phyloP scores from a whole-genome alignment of 2,329 filamentous ascomycete species.

The Arthrobotrys iridis region DNA sequence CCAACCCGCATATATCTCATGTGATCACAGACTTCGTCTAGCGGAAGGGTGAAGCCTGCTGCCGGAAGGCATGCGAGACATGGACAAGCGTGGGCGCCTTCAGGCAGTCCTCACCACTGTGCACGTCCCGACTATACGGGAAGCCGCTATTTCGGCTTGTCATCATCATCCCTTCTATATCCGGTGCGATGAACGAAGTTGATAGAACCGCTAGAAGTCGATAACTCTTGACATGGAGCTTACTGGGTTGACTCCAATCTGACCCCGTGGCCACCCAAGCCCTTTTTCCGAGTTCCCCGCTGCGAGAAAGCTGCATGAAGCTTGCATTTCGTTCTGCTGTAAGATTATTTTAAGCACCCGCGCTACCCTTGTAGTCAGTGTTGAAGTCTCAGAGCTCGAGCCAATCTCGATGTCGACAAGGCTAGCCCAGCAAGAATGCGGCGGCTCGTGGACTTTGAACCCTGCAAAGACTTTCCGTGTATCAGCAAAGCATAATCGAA shows the following conservation, averaged over 20 bases:
- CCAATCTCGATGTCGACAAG: slow-evolving; percentile 34
- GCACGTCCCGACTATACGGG: not conserved
- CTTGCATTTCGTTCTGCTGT: slow-evolving; percentile 16
- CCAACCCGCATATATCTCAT: slow-evolving; percentile 33
- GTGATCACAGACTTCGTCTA: slow-evolving; percentile 27
- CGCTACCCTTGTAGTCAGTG: slow-evolving; percentile 21
- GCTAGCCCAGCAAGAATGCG: slow-evolving; percentile 10
- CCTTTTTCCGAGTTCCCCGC: slow-evolving; percentile 53
- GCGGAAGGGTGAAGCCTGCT: slow-evolving; percentile 20
- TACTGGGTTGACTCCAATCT: slow-evolving; percentile 5
- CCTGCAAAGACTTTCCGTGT: not conserved
- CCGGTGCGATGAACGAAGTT: slow-evolving; percentile 3
- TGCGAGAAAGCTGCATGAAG: slow-evolving; percentile 48
- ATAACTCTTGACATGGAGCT: slow-evolving; percentile 3
- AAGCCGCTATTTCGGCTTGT: not conserved
- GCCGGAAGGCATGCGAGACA: slow-evolving; percentile 10
- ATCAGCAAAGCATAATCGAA: not conserved
- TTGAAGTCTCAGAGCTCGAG: slow-evolving; percentile 27
- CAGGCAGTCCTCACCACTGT: not conserved
- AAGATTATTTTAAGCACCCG: slow-evolving; percentile 31
- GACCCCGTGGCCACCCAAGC: slow-evolving; percentile 38
- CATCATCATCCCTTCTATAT: not conserved
- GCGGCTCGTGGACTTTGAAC: slow-evolving; percentile 8
- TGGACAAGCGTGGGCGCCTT: not conserved
- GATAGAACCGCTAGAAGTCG: not conserved